Base-by-base conservation (phyloP, 2,329 filamentous ascomycete species). In the Cladophialophora carrionii region DNA sequence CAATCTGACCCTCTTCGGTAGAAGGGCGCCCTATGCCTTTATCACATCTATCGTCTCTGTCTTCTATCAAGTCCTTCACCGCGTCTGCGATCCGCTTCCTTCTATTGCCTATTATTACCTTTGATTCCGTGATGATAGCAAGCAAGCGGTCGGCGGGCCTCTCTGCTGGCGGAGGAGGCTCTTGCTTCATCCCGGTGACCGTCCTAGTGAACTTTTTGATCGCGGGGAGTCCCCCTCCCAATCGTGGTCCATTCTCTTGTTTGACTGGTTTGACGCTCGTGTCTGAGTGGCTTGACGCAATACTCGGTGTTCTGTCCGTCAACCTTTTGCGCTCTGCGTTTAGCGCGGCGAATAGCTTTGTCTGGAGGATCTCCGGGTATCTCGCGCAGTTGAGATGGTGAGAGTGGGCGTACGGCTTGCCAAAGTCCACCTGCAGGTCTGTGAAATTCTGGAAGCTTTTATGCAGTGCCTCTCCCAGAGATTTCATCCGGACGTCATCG, bases 81-180 rank as follows among this genome's bases (percentile, higher is more conserved):
- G 57, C 20, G 17, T 9, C 22, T 12, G 17, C 32, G 2, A 54
- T 61, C 20, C 14, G 26, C 32, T 14, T 12, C 57, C 57, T 53
- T 14, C 31, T 29, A 32, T 61, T 24, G 5, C 3, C 57, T 43
- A 61, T 52, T 48, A 17, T 32, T 12, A 8, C 29, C 20, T 12
- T n/a, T 41, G 57, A 49, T 9, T 61, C 57, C 32, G 8, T 17
- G 26, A 61, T 49, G 22, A 61, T 61, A 17, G 14, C 24, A 10
- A n/a, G 12, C 20, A 61, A 20, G 12, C 29, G 57, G 6, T 55
- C 31, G 10, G 52, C 29, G 9, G 14, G 52, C 22, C 10, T n/a
- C n/a, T 55, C 29, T 34, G 52, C 5, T 37, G 22, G 51, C 20
- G n/a, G 48, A 52, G 22, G 17, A 29, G 57, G 4, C 17, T 61